Evolutionary conservation across 179 eudicot genomes (phyloP).

Genomic region (Spergularia azorica): DNA sequence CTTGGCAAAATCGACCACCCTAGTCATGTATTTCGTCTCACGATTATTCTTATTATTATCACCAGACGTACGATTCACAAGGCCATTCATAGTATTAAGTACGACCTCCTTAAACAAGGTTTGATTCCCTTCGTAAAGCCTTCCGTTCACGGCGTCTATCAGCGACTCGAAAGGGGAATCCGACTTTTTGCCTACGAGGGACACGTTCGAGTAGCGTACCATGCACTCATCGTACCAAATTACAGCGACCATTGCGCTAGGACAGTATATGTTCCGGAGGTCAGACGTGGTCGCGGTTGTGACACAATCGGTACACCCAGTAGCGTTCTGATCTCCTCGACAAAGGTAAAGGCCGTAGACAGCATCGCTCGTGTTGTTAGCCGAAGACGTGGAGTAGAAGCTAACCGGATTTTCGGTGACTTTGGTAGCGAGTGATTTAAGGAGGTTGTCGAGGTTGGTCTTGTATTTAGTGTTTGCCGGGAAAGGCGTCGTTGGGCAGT

Average conservation of each 20-base stretch:
- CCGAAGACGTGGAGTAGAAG: conserved; percentile 8
- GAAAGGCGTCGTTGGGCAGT: conserved; percentile 16
- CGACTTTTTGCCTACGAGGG: conserved; percentile 4
- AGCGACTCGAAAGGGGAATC: not conserved
- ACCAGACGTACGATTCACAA: conserved; percentile 21
- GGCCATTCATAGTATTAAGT: not conserved
- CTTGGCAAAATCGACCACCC: not conserved
- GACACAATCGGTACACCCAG: conserved; percentile 30
- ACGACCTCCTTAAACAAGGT: conserved; percentile 10
- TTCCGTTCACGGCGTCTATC: not conserved
- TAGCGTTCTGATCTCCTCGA: conserved; percentile 29
- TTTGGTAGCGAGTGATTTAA: conserved; percentile 17
- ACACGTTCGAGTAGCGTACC: conserved; percentile 22
- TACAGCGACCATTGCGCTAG: conserved; percentile 5
- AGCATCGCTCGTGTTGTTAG: not conserved
- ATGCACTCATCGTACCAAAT: conserved; percentile 34
- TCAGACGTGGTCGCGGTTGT: conserved; percentile 19
- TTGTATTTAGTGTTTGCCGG: conserved; percentile 6
- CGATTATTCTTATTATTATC: not conserved
- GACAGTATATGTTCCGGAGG: conserved; percentile 15
- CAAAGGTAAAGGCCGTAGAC: conserved; percentile 43
- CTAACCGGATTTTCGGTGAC: conserved; percentile 16
- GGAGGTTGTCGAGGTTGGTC: conserved; percentile 21
- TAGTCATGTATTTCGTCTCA: conserved; percentile 3
- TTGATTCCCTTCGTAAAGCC: conserved; percentile 10